Evolutionary conservation across 2,329 filamentous ascomycete genomes (phyloP).

Genomic region (Penicillium sp.): DNA sequence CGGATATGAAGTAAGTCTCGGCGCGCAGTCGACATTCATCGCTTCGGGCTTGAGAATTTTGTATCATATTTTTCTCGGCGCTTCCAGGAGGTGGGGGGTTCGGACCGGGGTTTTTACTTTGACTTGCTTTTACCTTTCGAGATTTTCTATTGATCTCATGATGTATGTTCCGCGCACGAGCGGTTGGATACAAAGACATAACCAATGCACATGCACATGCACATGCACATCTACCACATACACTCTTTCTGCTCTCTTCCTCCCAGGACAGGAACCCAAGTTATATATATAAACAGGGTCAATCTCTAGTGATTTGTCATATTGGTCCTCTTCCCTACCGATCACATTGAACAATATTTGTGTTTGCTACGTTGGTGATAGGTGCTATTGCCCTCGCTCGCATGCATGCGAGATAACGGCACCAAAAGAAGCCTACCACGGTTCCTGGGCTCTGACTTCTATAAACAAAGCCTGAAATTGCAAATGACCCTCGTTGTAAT

Average conservation of each 20-base stretch:
- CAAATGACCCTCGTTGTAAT: too few species aligned
- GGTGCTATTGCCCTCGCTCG: too few species aligned
- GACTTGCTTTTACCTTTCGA: background rate
- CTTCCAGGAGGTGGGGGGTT: slow-evolving; percentile 1
- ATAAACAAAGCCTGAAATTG: too few species aligned
- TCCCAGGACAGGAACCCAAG: too few species aligned
- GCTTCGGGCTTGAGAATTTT: background rate
- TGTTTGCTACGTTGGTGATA: too few species aligned
- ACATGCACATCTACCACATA: background rate
- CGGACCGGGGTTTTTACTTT: background rate
- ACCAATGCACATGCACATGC: background rate
- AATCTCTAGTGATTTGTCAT: too few species aligned
- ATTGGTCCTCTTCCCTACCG: too few species aligned
- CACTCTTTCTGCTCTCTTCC: background rate
- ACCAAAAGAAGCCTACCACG: too few species aligned
- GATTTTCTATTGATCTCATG: background rate
- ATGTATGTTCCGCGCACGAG: background rate
- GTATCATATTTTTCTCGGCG: slow-evolving; percentile 9
- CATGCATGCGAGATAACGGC: too few species aligned
- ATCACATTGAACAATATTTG: too few species aligned
- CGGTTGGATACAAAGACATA: slow-evolving; percentile 2
- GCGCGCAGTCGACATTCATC: background rate
- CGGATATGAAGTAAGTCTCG: slow-evolving; percentile 27
- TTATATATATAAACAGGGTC: too few species aligned
- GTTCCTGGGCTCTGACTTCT: too few species aligned